Evolutionary conservation across 371 early-diverging fungal species (phyloP), one percentile per base, ranked within the genome.

Genomic region (Zychaea mexicana): DNA sequence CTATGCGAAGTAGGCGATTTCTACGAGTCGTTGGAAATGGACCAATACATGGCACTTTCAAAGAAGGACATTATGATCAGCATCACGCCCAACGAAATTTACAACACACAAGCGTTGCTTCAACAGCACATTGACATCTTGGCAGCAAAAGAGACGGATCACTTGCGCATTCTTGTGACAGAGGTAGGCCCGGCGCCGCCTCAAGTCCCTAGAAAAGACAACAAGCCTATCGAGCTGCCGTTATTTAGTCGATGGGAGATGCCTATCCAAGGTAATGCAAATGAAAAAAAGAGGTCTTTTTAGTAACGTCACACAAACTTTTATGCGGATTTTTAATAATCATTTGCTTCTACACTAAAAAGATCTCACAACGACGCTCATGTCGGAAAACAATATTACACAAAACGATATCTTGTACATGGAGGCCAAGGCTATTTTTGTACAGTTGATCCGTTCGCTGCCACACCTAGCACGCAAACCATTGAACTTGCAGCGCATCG

Each of bases 1-100:
- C 78, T 97, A 32, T 96, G 96, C 71, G 96, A 96, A 84, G 95
- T 97, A 2, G 87, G 90, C 52, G 98, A 97, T 68, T 97, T 97
- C 78, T 94, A 95, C 72, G 96, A 97, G 68, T 84, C 89, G 27
- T 72, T 97, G 68, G 97, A 96, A 86, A 97, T 96, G 95, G 96
- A 97, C 73, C 96, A 96, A 77, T 96, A 96, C 70, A 91, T 96
- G 82, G 95, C 96, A 0, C 74, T 96, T 59, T 95, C 95, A 15
- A 95, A 94, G 71, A 95, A 94, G 73, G 93, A 97, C 61, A 86
- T 96, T 52, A 73, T 87, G 52, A 79, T 97, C 33, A 89, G 89
- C 71, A 95, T 97, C 61, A 92, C 94, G 19, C 74, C 94, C 30
- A 96, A 97, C 74, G 97, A 97, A 84, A 90, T 97, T 62, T 94